A percentile compares a stretch with the other conserved stretches of the same genome.
These are phyloP conservation scores for Volvox carteri DNA, from an alignment of 163 green algal genomes.

Conservation along the genomic window DNA sequence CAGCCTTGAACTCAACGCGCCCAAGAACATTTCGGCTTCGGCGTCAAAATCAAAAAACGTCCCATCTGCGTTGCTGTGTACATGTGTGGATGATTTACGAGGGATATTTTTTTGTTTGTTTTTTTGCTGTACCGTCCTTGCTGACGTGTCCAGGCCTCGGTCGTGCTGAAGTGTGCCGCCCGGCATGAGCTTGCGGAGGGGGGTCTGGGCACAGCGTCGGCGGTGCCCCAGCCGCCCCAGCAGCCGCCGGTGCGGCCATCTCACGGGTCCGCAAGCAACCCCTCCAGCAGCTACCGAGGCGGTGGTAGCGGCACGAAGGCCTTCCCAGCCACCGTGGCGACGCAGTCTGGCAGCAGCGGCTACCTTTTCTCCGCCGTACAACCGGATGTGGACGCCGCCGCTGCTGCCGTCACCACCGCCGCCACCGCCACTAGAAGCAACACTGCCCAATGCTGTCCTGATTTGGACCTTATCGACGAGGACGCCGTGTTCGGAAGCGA, in stretches of 20 bases:
- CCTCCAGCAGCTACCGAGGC: background rate
- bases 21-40: no score
- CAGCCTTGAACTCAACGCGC: no score
- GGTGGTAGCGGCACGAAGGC: background rate
- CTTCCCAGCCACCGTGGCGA: no score
- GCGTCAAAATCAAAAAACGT: no score
- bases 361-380: background rate
- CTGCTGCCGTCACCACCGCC: background rate
- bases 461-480: constrained; percentile 5
- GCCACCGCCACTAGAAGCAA: background rate
- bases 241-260: no score
- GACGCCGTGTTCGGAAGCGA: background rate
- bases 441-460: background rate
- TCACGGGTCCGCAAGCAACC: no score
- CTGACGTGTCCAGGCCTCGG: background rate
- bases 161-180: background rate
- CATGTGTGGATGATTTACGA: no score
- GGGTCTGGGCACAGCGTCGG: background rate
- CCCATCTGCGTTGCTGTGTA: no score
- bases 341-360: constrained; percentile 6
- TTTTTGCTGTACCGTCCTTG: constrained; percentile 1
- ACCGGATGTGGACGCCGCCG: background rate
- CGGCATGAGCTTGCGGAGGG: background rate
- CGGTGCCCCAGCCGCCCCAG: background rate
- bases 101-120: no score